Conservation (phyloP, 495 filamentous ascomycete genomes). For the Hypoxylon intermedium region DNA sequence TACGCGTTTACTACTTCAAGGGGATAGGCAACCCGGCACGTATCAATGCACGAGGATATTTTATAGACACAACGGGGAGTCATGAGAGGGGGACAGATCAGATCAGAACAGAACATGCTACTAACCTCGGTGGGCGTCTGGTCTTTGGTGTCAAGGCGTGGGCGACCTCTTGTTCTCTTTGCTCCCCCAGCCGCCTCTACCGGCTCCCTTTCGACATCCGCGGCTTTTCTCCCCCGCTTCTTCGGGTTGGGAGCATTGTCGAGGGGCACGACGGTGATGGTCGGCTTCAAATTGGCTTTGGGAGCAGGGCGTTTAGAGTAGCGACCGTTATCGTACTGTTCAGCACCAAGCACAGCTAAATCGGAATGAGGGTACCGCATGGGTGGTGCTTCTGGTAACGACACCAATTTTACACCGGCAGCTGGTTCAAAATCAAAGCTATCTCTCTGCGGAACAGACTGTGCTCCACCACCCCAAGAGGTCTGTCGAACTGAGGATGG, state of each 20-base stretch:
- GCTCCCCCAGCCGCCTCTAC: slow-evolving; percentile 50
- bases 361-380: slow-evolving; percentile 49
- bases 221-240: slow-evolving; percentile 40
- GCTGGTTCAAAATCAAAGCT: slow-evolving; percentile 9
- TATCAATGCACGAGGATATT: background rate
- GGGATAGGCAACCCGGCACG: no score
- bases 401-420: slow-evolving; percentile 5
- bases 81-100: no score
- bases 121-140: slow-evolving; percentile 65
- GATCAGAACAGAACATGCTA: slow-evolving; percentile 18
- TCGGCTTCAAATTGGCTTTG: slow-evolving; percentile 28
- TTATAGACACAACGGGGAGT: background rate
- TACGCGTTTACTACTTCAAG: no score
- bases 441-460: slow-evolving; percentile 9
- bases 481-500: slow-evolving; percentile 5
- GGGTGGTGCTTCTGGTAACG: slow-evolving; percentile 13
- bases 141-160: slow-evolving; percentile 73
- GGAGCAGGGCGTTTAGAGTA: slow-evolving; percentile 15
- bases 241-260: slow-evolving; percentile 19
- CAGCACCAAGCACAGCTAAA: slow-evolving; percentile 57
- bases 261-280: background rate
- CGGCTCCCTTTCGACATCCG: slow-evolving; percentile 13
- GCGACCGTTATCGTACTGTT: slow-evolving; percentile 52
- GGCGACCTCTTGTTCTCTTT: slow-evolving; percentile 67
- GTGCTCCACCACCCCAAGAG: slow-evolving; percentile 21